Evolutionary conservation across 768 basidiomycete genomes (phyloP), one percentile per base, ranked within the genome.

Genomic region (Pleurotus cornucopiae): DNA sequence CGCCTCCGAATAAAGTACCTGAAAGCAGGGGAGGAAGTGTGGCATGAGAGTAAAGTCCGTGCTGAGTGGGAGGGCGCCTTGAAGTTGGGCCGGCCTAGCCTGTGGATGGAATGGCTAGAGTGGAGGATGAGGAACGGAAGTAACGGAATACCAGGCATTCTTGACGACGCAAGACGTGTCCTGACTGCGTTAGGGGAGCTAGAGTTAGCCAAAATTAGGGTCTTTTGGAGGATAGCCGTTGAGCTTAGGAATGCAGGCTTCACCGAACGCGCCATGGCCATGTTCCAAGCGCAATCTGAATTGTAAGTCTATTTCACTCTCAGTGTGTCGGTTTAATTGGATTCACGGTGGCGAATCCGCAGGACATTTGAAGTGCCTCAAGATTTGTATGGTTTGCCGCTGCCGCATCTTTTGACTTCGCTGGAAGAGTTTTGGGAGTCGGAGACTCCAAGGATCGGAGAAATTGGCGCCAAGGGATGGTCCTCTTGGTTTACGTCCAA

Each of bases 361-460:
- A 92, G 91, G 46, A 75, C 77, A 4, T 91, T 87, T 59, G 72
- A 80, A 57, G 55, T 74, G 20, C 89, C 89, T 0, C 67, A 73
- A 21, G 63, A 64, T n/a, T 63, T 88, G 1, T 62, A 63, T 39
- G 67, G 66, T 44, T 59, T 72, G 46, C 69, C 86, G 23, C 72
- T 85, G 34, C 70, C 77, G 18, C 64, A 60, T 3, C 80, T 78
- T 51, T 70, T 92, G 2, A 76, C 81, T 54, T 72, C 76, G 13
- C 74, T 94, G 3, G 90, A 91, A 70, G 82, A 84, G 51, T 94
- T 89, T 65, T 94, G 91, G 91, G 91, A 94, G 49, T 82, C 86
- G 3, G 91, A 92, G 68, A 72, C 70, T 7, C 84, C 84, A n/a
- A 84, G 91, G n/a, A 66, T 85, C 6, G 89, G 90, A 25, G 91